Conservation (phyloP, 352 stramenopile species). For the Hyaloperonospora brassicae region DNA sequence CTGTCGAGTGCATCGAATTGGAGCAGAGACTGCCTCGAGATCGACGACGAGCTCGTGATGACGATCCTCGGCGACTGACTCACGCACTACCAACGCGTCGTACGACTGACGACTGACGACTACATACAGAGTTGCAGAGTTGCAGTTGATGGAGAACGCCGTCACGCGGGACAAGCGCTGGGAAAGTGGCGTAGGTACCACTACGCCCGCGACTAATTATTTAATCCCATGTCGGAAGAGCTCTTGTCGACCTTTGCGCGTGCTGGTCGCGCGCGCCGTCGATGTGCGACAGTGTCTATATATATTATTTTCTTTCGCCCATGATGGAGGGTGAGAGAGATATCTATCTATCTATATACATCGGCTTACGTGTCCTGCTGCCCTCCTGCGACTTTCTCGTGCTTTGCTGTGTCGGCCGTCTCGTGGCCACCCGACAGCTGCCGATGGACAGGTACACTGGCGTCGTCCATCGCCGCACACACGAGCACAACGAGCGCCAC, state of each 20-base stretch:
- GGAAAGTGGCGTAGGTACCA: no score
- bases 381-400: no score
- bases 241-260: no score
- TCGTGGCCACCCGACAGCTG: slow-evolving; percentile 11
- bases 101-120: no score
- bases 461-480: slow-evolving; percentile 36
- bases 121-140: no score
- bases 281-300: no score
- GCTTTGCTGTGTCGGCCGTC: background rate
- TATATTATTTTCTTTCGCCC: no score
- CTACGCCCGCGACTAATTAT: background rate
- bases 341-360: no score
- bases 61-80: slow-evolving; percentile 27
- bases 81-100: background rate
- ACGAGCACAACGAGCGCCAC: slow-evolving; percentile 26
- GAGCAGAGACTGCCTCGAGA: slow-evolving; percentile 17
- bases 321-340: no score
- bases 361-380: background rate
- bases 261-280: no score
- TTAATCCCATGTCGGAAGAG: background rate
- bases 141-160: no score
- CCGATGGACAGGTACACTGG: slow-evolving; percentile 24
- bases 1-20: slow-evolving; percentile 14
- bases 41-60: slow-evolving; percentile 28
- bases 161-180: no score